A percentile compares a stretch with the other conserved stretches of the same genome.
phyloP scores from a whole-genome alignment of 179 eudicot genomes.

The Gypsophila paniculata region DNA sequence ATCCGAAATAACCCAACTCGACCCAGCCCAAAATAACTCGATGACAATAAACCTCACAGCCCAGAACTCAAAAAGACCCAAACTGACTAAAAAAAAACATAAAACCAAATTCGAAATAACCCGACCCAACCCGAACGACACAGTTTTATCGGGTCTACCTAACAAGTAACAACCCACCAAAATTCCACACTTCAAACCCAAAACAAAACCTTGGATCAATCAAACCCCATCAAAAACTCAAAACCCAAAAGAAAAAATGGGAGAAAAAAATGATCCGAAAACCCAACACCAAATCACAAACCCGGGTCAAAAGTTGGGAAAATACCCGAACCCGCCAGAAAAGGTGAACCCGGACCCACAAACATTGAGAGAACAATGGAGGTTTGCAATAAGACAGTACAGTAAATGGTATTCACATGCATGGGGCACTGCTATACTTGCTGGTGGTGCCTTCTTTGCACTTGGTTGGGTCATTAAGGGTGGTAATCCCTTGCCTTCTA shows the following conservation, averaged over 20 bases:
- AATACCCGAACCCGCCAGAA: slow-evolving; percentile 66
- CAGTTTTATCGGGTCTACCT: too few species aligned
- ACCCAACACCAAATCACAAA: slow-evolving; percentile 23
- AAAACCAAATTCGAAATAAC: too few species aligned
- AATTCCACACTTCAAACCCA: too few species aligned
- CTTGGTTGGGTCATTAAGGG: slow-evolving; percentile 97
- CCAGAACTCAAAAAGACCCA: too few species aligned
- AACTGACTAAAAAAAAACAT: too few species aligned
- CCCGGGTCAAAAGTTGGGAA: slow-evolving; percentile 21
- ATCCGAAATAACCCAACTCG: too few species aligned
- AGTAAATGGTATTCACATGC: slow-evolving; percentile 95
- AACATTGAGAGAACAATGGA: slow-evolving; percentile 81
- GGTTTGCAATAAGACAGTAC: slow-evolving; percentile 76
- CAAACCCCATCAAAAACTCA: too few species aligned
- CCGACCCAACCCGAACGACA: too few species aligned
- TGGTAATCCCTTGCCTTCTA: slow-evolving; percentile 78
- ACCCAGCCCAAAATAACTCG: too few species aligned
- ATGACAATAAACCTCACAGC: too few species aligned
- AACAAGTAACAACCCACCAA: too few species aligned
- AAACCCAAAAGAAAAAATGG: slow-evolving; percentile 24
- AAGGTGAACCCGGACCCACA: slow-evolving; percentile 63
- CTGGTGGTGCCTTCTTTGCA: slow-evolving; percentile 88
- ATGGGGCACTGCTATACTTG: slow-evolving; percentile 97
- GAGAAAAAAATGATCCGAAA: slow-evolving; percentile 13
- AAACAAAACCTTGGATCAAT: too few species aligned